These are phyloP conservation scores for Acanthamoeba lenticulata DNA, from an alignment of 208 protist genomes.

Conservation along the genomic window DNA sequence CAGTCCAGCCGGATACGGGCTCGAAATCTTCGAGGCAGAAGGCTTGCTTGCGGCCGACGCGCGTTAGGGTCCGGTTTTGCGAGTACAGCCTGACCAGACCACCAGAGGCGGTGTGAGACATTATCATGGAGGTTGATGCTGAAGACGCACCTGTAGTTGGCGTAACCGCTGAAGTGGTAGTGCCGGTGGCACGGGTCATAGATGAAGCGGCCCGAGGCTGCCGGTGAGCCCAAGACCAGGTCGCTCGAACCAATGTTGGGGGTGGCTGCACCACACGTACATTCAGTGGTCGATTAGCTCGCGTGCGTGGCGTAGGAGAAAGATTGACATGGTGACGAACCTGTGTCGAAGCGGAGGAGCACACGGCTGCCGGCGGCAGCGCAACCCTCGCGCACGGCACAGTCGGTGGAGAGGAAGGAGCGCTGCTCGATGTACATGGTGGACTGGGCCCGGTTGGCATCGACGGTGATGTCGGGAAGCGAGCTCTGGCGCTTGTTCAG, in stretches of 20 bases:
- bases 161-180: slow-evolving; percentile 17
- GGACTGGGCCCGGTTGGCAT: background rate
- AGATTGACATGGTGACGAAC: background rate
- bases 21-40: slow-evolving; percentile 43
- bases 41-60: slow-evolving; percentile 24
- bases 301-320: background rate
- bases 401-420: background rate
- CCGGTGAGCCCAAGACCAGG: background rate
- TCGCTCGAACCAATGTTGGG: background rate
- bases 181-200: slow-evolving; percentile 47
- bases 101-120: background rate
- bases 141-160: background rate
- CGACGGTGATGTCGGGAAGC: slow-evolving; percentile 23
- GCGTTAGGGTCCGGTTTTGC: background rate
- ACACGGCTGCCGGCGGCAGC: background rate
- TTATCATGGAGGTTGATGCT: background rate
- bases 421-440: slow-evolving; percentile 13
- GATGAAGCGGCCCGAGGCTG: background rate
- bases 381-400: background rate
- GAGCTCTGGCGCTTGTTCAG: background rate
- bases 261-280: background rate
- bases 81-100: background rate
- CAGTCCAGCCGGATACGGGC: background rate
- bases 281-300: background rate
- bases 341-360: slow-evolving; percentile 41